A percentile compares a stretch with the other conserved stretches of the same genome.
Conservation (phyloP, 257 asterid genomes). For the Lithospermum erythrorhizon region DNA sequence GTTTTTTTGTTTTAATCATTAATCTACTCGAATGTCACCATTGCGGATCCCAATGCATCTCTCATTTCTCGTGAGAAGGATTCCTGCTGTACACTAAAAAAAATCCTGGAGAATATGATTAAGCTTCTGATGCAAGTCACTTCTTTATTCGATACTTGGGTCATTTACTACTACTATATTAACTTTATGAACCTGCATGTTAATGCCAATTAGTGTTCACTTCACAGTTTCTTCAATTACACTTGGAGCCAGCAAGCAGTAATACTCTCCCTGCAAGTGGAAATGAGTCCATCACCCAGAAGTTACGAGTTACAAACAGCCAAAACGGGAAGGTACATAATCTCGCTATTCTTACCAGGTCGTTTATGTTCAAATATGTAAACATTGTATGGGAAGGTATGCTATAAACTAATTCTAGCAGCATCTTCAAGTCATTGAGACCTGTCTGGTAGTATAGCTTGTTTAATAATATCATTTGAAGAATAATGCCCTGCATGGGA, state of each 20-base stretch:
- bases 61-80: too few relatives aligned
- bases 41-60: too few relatives aligned
- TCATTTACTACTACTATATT: too few relatives aligned
- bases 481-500: too few relatives aligned
- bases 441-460: not conserved
- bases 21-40: too few relatives aligned
- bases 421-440: not conserved
- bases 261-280: constrained; percentile 64
- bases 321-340: constrained; percentile 81
- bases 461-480: too few relatives aligned
- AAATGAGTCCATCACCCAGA: constrained; percentile 62
- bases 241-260: constrained; percentile 91
- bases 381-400: not conserved
- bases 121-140: too few relatives aligned
- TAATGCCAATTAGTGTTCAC: not conserved
- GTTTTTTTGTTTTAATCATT: too few relatives aligned
- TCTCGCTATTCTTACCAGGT: not conserved
- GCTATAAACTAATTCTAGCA: not conserved
- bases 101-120: too few relatives aligned
- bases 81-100: too few relatives aligned
- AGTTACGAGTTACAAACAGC: constrained; percentile 64
- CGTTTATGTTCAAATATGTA: not conserved
- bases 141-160: too few relatives aligned
- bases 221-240: constrained; percentile 88
- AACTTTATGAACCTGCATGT: not conserved